Percentiles rank a stretch among this genome's conserved stretches.
Conservation (phyloP, 768 basidiomycete species). For the Filobasidium wieringae region DNA sequence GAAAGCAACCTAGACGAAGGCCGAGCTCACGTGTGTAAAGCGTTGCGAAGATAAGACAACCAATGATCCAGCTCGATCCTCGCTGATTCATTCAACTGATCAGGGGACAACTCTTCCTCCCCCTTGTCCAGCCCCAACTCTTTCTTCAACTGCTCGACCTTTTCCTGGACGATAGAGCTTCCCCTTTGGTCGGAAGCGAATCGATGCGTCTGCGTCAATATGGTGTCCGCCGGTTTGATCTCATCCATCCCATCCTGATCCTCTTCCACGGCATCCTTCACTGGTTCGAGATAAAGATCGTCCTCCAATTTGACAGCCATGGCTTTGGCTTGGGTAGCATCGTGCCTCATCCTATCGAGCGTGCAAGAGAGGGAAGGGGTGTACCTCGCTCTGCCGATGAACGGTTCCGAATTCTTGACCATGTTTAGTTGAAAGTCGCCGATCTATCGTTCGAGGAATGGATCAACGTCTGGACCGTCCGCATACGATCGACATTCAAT, state of each 20-base stretch:
- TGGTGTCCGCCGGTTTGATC: slow-evolving; percentile 18
- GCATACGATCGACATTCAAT: neutral
- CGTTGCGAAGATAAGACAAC: slow-evolving; percentile 81
- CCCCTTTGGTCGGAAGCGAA: slow-evolving; percentile 37
- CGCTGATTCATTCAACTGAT: slow-evolving; percentile 46
- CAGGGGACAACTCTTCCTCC: slow-evolving; percentile 41
- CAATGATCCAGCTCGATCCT: slow-evolving; percentile 80
- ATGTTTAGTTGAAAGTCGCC: slow-evolving; percentile 83
- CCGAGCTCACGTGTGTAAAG: slow-evolving; percentile 39
- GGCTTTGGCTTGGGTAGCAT: slow-evolving; percentile 60
- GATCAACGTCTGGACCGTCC: neutral
- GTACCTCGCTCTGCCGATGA: slow-evolving; percentile 62
- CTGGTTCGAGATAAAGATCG: slow-evolving; percentile 39
- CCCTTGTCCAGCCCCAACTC: slow-evolving; percentile 48
- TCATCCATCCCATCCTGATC: slow-evolving; percentile 32
- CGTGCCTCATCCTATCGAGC: slow-evolving; percentile 67
- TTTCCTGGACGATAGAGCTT: slow-evolving; percentile 68
- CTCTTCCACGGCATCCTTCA: slow-evolving; percentile 39
- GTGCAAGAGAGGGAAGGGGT: slow-evolving; percentile 71
- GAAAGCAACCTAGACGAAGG: too few relatives aligned
- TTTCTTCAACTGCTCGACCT: slow-evolving; percentile 62
- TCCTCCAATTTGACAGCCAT: slow-evolving; percentile 66
- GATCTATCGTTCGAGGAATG: slow-evolving; percentile 48
- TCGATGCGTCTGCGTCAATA: slow-evolving; percentile 44
- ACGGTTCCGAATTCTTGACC: slow-evolving; percentile 55